Percentiles rank a stretch among this genome's conserved stretches.
phyloP scores from a whole-genome alignment of 345 rosid species.

The Gossypium ekmanianum region DNA sequence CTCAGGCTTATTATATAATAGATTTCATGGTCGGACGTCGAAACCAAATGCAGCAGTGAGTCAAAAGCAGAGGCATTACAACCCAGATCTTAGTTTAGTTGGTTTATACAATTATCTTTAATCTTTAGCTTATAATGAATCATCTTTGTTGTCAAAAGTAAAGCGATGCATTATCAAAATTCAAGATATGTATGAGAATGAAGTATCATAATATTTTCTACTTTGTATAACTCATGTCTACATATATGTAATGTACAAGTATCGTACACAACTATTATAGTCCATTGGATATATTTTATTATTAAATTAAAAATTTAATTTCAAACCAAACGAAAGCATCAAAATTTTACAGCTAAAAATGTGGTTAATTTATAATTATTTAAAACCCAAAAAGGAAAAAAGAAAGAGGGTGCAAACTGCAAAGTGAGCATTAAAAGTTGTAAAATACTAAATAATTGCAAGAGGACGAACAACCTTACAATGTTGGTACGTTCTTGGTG shows the following conservation, averaged over 20 bases:
- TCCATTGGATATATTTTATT: background rate
- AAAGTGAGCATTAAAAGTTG: background rate
- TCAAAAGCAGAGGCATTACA: background rate
- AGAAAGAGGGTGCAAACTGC: no score
- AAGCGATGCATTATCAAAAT: no score
- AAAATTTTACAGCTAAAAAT: background rate
- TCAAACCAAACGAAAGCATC: background rate
- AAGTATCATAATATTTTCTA: background rate
- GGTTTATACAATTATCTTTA: background rate
- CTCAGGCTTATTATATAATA: no score
- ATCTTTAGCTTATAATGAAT: background rate
- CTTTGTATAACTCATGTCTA: background rate
- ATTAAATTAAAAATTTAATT: background rate
- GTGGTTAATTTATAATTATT: background rate
- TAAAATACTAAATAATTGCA: background rate
- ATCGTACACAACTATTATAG: background rate
- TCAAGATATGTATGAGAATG: no score
- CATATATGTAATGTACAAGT: background rate
- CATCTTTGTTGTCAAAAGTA: no score
- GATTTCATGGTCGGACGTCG: no score
- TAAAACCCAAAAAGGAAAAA: background rate
- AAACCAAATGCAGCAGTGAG: no score
- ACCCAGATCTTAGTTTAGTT: no score
- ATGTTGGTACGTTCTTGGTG: background rate
- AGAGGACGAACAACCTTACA: background rate